Base-by-base conservation (phyloP, 345 rosid genomes). In the Murraya koenigii region DNA sequence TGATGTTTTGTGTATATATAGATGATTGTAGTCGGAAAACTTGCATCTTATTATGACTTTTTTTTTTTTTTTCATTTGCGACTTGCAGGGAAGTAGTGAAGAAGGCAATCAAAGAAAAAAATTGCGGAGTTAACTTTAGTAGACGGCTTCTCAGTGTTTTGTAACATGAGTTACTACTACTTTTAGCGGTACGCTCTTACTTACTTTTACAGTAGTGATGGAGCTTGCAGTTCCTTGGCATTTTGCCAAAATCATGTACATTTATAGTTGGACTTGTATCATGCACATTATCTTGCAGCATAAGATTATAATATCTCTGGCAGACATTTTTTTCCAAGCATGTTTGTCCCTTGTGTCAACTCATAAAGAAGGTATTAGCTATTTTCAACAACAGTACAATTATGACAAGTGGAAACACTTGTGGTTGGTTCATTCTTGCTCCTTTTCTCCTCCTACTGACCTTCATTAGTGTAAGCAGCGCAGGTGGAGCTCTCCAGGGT, bases 91-190 rank as follows among this genome's bases (percentile, higher is more conserved):
- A 73, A 80, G 78, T 79, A 56, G 79, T n/a, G 94, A 93, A 79
- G 95, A 88, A 82, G 90, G 91, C 80, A 90, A 88, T 85, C 94
- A 86, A 72, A 90, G 91, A 81, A 94, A 90, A 81, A 78, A 87
- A 78, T 70, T 90, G 87, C 87, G 90, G 87, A 89, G 88, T 82
- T 96, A 84, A 85, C 82, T 76, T 66, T 62, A 47, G 70, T 84
- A 79, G 83, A 85, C 62, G 66, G 87, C 64, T 73, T 82, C 73
- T 65, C 75, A 84, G 82, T 81, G 81, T 79, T 79, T 62, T 84
- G 82, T 88, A 85, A 81, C 83, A 36, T 75, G 80, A 76, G 79
- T 69, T 80, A 66, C 75, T 80, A 66, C 75, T 22, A 77, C 66
- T 67, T 71, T 60, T 83, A 85, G 81, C 61, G 78, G 83, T 83